Evolutionary conservation across 129 eudicot species (phyloP), one percentile per base, ranked within the genome.

Genomic region (Pulicaria dysenterica): DNA sequence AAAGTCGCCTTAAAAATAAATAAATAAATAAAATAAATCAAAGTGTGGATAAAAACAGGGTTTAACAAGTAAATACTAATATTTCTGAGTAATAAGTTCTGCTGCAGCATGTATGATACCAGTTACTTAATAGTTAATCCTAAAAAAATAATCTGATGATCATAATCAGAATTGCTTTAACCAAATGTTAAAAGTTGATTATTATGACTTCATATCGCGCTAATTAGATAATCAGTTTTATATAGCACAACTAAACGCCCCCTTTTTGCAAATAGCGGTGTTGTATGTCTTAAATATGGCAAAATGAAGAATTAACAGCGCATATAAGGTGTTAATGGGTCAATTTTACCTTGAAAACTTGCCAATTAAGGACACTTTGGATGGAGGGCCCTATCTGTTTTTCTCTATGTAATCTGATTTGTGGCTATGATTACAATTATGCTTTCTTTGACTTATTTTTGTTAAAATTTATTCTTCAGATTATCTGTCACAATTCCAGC

Each of bases 401-500:
- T 62, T 47, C 45, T 12, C 57, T 49, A 9, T 9, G 42, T 51
- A 49, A 9, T 9, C 42, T 51, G 8, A 65, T 58, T 36, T 15
- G 64, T 43, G 42, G 39, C 7, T 10, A 38, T 34, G 42, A 14
- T 17, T 40, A 24, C 8, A 54, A 56, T 34, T 19, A 16, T 17
- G 34, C 12, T 4, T 44, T 45, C 34, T 48, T 19, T 51, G 50
- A 50, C 37, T 43, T 38, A n/a, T 61, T 40, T 47, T 16, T 72
- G 64, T 12, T 15, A 45, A 8, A 55, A 39, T 58, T 73, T 37
- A 6, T 73, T 71, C 38, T 45, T 37, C 81, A 90, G 99, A 82
- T 69, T 90, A 68, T 94, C 99, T 5, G 91, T 90, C 73, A 86
- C 96, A 24, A 80, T 78, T 68, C 97, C 99, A 44, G 42, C 94